Evolutionary conservation across 768 basidiomycete genomes (phyloP), one percentile per base, ranked within the genome.

Genomic region (Sporobolomyces roseus): DNA sequence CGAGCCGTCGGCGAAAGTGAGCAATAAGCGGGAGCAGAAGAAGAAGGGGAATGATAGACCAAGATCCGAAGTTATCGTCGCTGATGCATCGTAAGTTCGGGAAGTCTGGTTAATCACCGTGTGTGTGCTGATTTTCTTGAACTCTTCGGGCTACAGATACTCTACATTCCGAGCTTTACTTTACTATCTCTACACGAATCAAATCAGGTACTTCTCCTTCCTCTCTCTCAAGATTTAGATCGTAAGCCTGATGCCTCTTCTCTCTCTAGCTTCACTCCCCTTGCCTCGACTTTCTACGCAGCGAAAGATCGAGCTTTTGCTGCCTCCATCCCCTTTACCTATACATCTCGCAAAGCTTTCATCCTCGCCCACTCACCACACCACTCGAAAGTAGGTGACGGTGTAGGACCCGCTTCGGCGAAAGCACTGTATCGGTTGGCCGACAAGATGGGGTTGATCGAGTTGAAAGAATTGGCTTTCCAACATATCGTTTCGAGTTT

Each of bases 151-250:
- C n/a, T 29, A 76, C 16, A 77, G 80, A 4, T 80, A 80, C 77
- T 70, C 75, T 32, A 81, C 80, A 1, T 81, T 78, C 77, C 78
- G 78, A 68, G 78, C 79, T 6, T 74, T 82, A 0, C 64, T 81
- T 2, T 78, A 79, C 74, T 82, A 77, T 72, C 75, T 81, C 29
- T 81, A 81, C 72, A 81, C 80, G 64, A 80, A 81, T 68, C 74
- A 68, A 8, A 68, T 74, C 46, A 53, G 36, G 49, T 62, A 73
- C 46, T 30, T 49, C 29, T 58, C 50, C 51, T 45, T 8, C 38
- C 23, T 46, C 14, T 16, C 8, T 41, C 10, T 17, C 38, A 9
- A 41, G 38, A 41, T 17, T 41, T 41, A 17, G 38, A 9, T 41
- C 38, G 17, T 41, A n/a, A n/a, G n/a, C n/a, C 17, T 9, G 38